These are phyloP conservation scores for Aspergillus leporis DNA, from an alignment of 495 filamentous ascomycete genomes.

Conservation along the genomic window DNA sequence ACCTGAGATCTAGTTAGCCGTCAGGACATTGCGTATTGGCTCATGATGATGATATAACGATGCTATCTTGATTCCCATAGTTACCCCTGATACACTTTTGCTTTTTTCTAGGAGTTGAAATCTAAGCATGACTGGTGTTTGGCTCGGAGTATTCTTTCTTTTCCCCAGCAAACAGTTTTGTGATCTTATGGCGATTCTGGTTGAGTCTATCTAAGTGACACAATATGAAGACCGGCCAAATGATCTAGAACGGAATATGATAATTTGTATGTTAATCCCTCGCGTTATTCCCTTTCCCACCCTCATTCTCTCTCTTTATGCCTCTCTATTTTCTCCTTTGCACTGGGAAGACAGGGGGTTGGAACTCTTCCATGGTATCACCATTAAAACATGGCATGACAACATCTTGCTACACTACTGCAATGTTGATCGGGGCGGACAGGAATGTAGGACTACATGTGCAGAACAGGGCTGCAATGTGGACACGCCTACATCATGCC, in stretches of 20 bases:
- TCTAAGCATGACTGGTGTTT: constrained; percentile 1
- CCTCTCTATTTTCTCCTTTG: neutral
- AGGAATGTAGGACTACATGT: constrained; percentile 2
- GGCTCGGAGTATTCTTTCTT: neutral
- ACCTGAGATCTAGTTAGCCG: constrained; percentile 6
- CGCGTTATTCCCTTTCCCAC: too few relatives aligned
- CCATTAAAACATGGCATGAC: neutral
- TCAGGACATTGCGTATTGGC: constrained; percentile 2
- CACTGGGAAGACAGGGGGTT: neutral
- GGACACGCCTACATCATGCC: neutral
- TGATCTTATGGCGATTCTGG: neutral
- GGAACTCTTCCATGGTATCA: neutral
- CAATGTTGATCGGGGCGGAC: constrained; percentile 3
- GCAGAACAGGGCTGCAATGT: neutral
- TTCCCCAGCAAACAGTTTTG: neutral
- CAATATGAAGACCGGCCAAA: neutral
- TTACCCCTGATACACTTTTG: neutral
- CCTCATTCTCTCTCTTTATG: neutral
- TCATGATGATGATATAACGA: constrained; percentile 14
- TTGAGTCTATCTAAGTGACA: neutral
- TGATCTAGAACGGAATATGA: too few relatives aligned
- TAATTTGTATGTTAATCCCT: too few relatives aligned
- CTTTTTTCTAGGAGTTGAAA: neutral
- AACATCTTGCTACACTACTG: neutral
- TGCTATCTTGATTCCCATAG: neutral